These are phyloP conservation scores for Datura wrightii DNA, from an alignment of 257 asterid genomes.

Conservation along the genomic window DNA sequence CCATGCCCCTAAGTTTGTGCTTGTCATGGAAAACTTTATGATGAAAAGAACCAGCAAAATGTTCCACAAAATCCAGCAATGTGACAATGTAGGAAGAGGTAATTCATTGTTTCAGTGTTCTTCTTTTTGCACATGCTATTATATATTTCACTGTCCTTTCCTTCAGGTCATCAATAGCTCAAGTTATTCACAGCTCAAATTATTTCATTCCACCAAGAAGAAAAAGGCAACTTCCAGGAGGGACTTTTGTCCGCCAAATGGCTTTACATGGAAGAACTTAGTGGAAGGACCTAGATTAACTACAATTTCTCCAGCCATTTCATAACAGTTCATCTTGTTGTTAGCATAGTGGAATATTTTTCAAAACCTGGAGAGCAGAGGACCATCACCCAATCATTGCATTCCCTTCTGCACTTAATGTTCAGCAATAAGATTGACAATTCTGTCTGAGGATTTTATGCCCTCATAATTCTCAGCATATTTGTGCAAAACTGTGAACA, in stretches of 20 bases:
- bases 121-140: too few relatives aligned
- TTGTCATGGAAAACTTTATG: too few relatives aligned
- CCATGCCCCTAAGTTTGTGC: too few relatives aligned
- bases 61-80: too few relatives aligned
- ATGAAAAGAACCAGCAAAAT: too few relatives aligned
- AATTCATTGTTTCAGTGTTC: too few relatives aligned
- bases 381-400: neutral
- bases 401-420: neutral
- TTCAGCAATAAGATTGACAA: slow-evolving; percentile 2
- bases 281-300: neutral
- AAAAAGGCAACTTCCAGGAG: neutral
- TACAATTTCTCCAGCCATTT: neutral
- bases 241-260: neutral
- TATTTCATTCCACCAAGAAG: neutral
- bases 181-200: neutral
- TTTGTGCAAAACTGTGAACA: neutral
- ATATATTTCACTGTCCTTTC: neutral
- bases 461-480: neutral
- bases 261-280: neutral
- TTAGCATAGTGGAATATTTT: neutral
- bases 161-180: neutral
- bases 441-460: neutral
- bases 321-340: neutral
- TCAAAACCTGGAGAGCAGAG: neutral
- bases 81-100: too few relatives aligned